phyloP scores from a whole-genome alignment of 768 basidiomycete genomes.

The Naganishia kalamii region DNA sequence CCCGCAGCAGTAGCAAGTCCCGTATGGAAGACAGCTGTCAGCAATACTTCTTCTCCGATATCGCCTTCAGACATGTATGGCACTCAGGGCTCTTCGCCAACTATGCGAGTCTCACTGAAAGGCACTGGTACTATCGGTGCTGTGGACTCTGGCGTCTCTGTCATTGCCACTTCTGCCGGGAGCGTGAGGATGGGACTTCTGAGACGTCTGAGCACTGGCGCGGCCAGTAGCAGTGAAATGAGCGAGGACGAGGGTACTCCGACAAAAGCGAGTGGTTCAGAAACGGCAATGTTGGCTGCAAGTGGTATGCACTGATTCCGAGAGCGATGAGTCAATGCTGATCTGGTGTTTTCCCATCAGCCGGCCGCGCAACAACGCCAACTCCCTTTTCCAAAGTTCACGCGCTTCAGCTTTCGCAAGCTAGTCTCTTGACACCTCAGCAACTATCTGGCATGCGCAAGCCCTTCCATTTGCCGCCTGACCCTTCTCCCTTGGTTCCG shows the following conservation, averaged over 20 bases:
- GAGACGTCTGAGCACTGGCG: slow-evolving; percentile 30
- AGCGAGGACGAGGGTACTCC: slow-evolving; percentile 44
- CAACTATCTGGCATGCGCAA: not conserved
- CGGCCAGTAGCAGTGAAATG: slow-evolving; percentile 27
- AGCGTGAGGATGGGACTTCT: slow-evolving; percentile 32
- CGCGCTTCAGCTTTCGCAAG: not conserved
- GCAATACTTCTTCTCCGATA: slow-evolving; percentile 2
- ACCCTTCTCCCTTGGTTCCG: slow-evolving; percentile 9
- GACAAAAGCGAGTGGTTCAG: slow-evolving; percentile 28
- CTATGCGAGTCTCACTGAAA: slow-evolving; percentile 28
- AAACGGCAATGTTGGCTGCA: slow-evolving; percentile 6
- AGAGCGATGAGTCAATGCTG: too few relatives aligned
- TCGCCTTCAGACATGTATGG: slow-evolving; percentile 18
- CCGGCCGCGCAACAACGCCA: slow-evolving; percentile 12
- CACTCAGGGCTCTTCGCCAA: slow-evolving; percentile 31
- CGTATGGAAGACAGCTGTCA: not conserved
- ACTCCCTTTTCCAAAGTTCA: slow-evolving; percentile 19
- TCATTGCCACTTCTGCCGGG: not conserved
- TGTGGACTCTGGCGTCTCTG: slow-evolving; percentile 1
- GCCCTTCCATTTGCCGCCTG: slow-evolving; percentile 5
- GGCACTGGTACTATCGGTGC: slow-evolving; percentile 6
- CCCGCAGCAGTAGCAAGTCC: not conserved
- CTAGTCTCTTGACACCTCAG: not conserved
- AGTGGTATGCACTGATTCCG: not conserved
- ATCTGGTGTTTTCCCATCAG: not conserved